Base-by-base conservation (phyloP, 768 basidiomycete species). In the Tulasnella sp. region DNA sequence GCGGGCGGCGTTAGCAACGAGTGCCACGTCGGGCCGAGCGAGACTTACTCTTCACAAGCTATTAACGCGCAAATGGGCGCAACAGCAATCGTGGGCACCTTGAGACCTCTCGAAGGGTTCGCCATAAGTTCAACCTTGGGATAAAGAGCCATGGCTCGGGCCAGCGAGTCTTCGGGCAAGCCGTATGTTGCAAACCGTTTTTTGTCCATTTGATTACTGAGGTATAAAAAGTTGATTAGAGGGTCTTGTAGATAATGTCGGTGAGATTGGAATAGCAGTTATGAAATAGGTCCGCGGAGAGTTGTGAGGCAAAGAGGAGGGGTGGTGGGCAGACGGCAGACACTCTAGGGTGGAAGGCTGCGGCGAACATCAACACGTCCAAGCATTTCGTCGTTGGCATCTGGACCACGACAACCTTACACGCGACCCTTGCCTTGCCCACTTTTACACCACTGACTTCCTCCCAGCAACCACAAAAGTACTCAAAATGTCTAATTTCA, bases 401-500 rank as follows among this genome's bases (percentile, higher is more conserved):
- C 61, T 67, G 61, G 61, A 67, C 61, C 61, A 67, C 61, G 61
- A 67, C 61, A 29, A 13, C 61, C 61, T 67, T 67, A 67, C 61
- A 67, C 61, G 61, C 61, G 61, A 67, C 61, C 61, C 32, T 29
- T 11, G 29, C 29, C 61, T 35, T 29, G 11, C 32, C 32, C 32
- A 29, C 61, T 13, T 26, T 26, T 67, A 67, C 61, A 67, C 61
- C 61, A 67, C 61, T 40, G 18, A 77, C 37, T 26, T 35, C 9
- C 16, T 15, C 29, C 77, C 35, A 46, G 39, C 48, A 37, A 23
- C 51, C 61, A 74, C 75, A 37, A 67, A 35, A 26, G 39, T 55
- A 51, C 37, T 42, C 13, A 40, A 18, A 32, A 79, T 75, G 78
- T 75, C 78, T 48, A 74, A 79, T 61, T 69, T 75, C 46, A 74